Conservation (phyloP, 352 stramenopile species). For the Pythium apleroticum region DNA sequence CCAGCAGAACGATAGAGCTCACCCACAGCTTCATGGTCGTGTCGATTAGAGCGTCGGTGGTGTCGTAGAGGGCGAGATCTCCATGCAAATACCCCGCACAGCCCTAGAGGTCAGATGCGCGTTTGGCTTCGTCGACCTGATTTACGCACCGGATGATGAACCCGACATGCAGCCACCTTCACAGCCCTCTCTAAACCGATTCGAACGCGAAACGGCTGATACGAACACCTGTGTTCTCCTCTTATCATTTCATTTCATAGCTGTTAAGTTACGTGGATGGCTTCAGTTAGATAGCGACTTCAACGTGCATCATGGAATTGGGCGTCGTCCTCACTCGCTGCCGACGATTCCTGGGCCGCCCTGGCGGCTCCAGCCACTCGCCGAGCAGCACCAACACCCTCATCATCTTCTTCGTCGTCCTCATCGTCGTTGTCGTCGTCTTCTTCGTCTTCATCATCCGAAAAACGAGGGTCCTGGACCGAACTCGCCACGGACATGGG, state of each 20-base stretch:
- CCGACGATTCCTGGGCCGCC: conserved; percentile 4
- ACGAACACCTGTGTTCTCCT: conserved; percentile 6
- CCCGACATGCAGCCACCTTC: conserved; percentile 6
- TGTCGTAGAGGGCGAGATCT: background rate
- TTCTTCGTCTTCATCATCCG: conserved; percentile 59
- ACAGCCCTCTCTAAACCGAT: conserved; percentile 27
- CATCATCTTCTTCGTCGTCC: conserved; percentile 1
- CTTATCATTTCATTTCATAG: background rate
- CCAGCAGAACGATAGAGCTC: conserved; percentile 13
- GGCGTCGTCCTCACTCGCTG: background rate
- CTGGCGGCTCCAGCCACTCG: background rate
- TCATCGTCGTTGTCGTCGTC: conserved; percentile 39
- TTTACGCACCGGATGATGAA: conserved; percentile 11
- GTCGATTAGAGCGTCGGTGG: background rate
- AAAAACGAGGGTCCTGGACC: conserved; percentile 42
- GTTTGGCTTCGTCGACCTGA: conserved; percentile 13
- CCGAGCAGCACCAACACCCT: background rate
- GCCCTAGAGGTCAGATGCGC: background rate
- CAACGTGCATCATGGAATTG: conserved; percentile 3
- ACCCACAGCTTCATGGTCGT: conserved; percentile 16
- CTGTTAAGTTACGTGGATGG: background rate
- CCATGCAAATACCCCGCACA: background rate
- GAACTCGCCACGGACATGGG: conserved; percentile 38
- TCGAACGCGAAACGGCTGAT: conserved; percentile 13
- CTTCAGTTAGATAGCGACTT: conserved; percentile 1